phyloP scores from a whole-genome alignment of 1,284 basidiomycete species.

The Naganishia sp. region DNA sequence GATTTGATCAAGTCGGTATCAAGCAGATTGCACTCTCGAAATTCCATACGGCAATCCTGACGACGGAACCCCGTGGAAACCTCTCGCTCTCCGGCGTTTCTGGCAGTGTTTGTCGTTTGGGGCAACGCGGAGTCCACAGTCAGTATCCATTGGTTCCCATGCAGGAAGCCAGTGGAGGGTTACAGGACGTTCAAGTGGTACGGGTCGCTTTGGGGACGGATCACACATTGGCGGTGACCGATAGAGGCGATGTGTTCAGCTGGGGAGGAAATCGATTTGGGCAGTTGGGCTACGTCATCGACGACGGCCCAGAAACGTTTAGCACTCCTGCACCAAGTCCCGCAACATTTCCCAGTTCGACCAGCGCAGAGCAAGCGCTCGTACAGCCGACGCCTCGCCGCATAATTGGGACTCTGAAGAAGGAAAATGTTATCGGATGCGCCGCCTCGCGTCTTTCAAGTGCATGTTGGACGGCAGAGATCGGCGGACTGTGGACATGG shows the following conservation, averaged over 20 bases:
- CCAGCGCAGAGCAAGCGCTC: constrained; percentile 55
- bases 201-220: constrained; percentile 86
- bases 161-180: constrained; percentile 52
- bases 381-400: constrained; percentile 76
- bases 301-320: constrained; percentile 53
- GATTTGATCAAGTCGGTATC: constrained; percentile 60
- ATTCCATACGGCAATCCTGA: constrained; percentile 77
- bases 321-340: constrained; percentile 30
- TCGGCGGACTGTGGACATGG: constrained; percentile 82
- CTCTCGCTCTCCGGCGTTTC: constrained; percentile 58
- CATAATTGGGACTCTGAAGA: constrained; percentile 75
- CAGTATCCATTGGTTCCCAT: constrained; percentile 71
- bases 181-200: constrained; percentile 60
- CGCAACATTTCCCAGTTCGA: constrained; percentile 34
- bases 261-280: constrained; percentile 88
- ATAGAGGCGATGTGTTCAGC: constrained; percentile 76
- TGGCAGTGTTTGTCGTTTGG: constrained; percentile 59
- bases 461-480: constrained; percentile 77
- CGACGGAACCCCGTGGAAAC: constrained; percentile 71
- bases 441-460: constrained; percentile 86
- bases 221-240: constrained; percentile 84
- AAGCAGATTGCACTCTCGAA: constrained; percentile 74
- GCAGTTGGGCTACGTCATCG: constrained; percentile 85
- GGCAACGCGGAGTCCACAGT: constrained; percentile 69
- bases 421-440: constrained; percentile 75